Evolutionary conservation across 2,329 filamentous ascomycete species (phyloP).

Genomic region (Fusarium zealandicum): DNA sequence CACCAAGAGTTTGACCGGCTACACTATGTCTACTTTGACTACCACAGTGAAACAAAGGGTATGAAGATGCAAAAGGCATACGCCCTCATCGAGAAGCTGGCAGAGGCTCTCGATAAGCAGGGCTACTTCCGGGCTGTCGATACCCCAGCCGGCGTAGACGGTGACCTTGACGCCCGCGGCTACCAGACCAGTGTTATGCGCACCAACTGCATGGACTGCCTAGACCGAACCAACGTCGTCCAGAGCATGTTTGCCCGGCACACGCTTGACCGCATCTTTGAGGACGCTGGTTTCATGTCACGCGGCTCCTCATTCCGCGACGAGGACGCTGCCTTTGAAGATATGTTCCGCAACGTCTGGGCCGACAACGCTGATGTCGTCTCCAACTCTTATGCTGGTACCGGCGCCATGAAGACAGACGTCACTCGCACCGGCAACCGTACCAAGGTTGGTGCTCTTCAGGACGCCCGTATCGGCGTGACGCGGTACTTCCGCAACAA

Average conservation of each 20-base stretch:
- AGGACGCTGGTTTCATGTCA: constrained; percentile 80
- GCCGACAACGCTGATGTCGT: constrained; percentile 98
- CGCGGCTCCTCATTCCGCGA: constrained; percentile 77
- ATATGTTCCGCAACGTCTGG: constrained; percentile 96
- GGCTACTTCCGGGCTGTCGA: constrained; percentile 94
- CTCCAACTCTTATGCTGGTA: constrained; percentile 90
- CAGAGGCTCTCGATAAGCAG: constrained; percentile 76
- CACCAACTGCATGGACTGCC: constrained; percentile 99
- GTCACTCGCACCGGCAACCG: constrained; percentile 92
- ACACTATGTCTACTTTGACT: constrained; percentile 98
- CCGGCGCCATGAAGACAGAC: constrained; percentile 96
- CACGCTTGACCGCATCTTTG: constrained; percentile 87
- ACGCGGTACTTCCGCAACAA: constrained; percentile 94
- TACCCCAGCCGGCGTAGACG: constrained; percentile 74
- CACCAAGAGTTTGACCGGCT: constrained; percentile 77
- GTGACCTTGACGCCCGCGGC: constrained; percentile 79
- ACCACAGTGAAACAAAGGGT: constrained; percentile 96
- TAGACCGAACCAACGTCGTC: constrained; percentile 96
- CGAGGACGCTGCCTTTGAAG: constrained; percentile 83
- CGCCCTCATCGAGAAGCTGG: constrained; percentile 82
- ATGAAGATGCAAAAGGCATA: constrained; percentile 92
- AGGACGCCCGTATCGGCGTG: constrained; percentile 86
- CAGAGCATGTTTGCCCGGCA: constrained; percentile 95
- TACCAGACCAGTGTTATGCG: constrained; percentile 90
- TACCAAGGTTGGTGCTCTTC: constrained; percentile 82